Conservation (phyloP, 2,329 filamentous ascomycete species). For the Apiospora pterosperma region DNA sequence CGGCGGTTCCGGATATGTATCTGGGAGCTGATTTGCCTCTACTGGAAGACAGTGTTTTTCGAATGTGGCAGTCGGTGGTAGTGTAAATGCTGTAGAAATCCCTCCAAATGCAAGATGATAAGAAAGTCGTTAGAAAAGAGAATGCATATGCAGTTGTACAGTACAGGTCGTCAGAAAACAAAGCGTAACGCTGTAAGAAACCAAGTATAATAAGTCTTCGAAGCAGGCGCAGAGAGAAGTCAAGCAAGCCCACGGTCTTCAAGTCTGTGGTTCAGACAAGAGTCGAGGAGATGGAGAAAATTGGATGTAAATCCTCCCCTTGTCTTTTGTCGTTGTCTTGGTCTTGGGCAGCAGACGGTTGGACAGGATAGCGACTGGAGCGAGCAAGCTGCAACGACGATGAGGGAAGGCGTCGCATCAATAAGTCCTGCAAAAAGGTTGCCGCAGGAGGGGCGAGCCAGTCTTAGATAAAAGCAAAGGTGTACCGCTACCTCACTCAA, state of each 20-base stretch:
- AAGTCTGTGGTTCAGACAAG: neutral
- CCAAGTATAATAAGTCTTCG: conserved; percentile 2
- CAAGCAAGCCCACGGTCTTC: neutral
- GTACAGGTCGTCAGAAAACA: neutral
- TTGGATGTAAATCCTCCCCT: neutral
- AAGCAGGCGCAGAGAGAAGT: neutral
- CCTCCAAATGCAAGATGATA: neutral
- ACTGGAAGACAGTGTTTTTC: neutral
- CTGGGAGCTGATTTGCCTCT: neutral
- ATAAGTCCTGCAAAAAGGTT: conserved; percentile 1
- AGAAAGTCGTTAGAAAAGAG: neutral
- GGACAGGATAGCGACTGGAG: neutral
- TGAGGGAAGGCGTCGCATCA: neutral
- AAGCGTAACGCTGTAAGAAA: neutral
- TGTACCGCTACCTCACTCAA: neutral
- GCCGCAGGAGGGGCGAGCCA: neutral
- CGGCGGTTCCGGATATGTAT: neutral
- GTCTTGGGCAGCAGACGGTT: neutral
- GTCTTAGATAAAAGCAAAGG: neutral
- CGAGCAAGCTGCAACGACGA: conserved; percentile 1
- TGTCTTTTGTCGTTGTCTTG: neutral
- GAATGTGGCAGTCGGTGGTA: neutral
- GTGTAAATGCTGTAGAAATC: neutral
- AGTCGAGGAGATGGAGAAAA: neutral
- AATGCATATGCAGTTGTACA: neutral